Percentiles rank a stretch among this genome's conserved stretches.
phyloP scores from a whole-genome alignment of 1,284 basidiomycete genomes.

The Paramarasmius palmivorus region DNA sequence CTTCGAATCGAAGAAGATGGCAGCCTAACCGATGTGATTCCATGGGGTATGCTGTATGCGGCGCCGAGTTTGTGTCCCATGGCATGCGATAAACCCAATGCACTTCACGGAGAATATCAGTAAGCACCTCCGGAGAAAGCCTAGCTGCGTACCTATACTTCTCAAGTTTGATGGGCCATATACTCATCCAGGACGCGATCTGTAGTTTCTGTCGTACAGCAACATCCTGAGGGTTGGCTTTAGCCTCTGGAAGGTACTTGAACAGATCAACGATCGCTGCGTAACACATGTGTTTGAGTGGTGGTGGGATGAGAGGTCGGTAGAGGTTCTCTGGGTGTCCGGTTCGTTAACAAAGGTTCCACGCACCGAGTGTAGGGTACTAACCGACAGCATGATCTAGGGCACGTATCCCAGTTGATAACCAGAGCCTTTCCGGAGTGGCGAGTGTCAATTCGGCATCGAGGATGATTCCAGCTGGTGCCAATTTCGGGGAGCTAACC shows the following conservation, averaged over 20 bases:
- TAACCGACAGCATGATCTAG: conserved; percentile 77
- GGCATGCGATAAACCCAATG: conserved; percentile 73
- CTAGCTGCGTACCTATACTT: conserved; percentile 44
- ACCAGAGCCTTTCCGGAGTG: conserved; percentile 78
- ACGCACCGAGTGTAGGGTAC: conserved; percentile 18
- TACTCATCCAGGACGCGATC: conserved; percentile 77
- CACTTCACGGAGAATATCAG: conserved; percentile 31
- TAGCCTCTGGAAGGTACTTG: conserved; percentile 67
- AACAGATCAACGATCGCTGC: conserved; percentile 73
- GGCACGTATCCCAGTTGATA: conserved; percentile 76
- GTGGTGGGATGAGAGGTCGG: conserved; percentile 54
- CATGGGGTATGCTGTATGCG: conserved; percentile 76
- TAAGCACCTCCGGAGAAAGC: background rate
- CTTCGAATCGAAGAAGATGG: background rate
- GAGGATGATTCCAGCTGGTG: conserved; percentile 72
- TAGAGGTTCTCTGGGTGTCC: conserved; percentile 63
- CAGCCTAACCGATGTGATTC: conserved; percentile 70
- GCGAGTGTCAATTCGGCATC: conserved; percentile 75
- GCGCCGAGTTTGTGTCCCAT: conserved; percentile 79
- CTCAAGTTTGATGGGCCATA: conserved; percentile 67
- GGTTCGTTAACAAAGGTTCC: background rate
- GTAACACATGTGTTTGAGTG: conserved; percentile 65
- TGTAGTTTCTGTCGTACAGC: conserved; percentile 68
- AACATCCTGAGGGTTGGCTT: conserved; percentile 57
- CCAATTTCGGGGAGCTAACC: conserved; percentile 54